phyloP scores from a whole-genome alignment of 768 basidiomycete species.

The Termitomyces sp. region DNA sequence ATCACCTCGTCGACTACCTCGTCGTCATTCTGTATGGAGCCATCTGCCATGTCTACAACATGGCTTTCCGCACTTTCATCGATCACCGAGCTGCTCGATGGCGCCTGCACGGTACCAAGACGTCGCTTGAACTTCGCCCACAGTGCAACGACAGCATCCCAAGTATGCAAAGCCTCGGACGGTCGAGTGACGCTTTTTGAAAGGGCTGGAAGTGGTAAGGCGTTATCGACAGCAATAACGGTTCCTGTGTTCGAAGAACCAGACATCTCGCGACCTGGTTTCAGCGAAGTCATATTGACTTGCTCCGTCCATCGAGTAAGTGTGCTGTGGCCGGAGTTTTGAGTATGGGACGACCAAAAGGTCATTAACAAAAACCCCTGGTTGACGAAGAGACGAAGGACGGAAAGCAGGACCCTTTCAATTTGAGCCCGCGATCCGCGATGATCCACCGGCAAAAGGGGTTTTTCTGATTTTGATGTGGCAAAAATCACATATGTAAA shows the following conservation, averaged over 20 bases:
- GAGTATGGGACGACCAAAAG: constrained; percentile 12
- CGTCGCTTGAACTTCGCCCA: constrained; percentile 48
- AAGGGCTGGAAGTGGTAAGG: constrained; percentile 39
- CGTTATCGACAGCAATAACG: constrained; percentile 21
- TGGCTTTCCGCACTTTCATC: constrained; percentile 45
- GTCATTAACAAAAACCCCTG: constrained; percentile 10
- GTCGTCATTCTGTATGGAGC: constrained; percentile 20
- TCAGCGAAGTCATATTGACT: constrained; percentile 10
- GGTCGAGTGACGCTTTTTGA: constrained; percentile 22
- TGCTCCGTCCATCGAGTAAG: constrained; percentile 16
- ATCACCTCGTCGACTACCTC: constrained; percentile 65
- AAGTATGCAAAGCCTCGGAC: constrained; percentile 21
- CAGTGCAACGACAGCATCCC: constrained; percentile 26
- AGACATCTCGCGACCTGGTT: constrained; percentile 8
- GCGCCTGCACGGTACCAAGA: constrained; percentile 50
- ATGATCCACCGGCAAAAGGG: constrained; percentile 8
- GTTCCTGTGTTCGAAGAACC: constrained; percentile 13
- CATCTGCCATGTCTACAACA: constrained; percentile 20
- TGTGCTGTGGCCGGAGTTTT: constrained; percentile 6
- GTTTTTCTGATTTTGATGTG: background rate
- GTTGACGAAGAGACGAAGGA: background rate
- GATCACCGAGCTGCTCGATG: constrained; percentile 47
- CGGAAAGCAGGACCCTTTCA: background rate
- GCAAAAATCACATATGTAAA: background rate
- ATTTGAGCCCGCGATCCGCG: background rate